Evolutionary conservation across 2,329 filamentous ascomycete genomes (phyloP).

Genomic region (Penicillium crustosum): DNA sequence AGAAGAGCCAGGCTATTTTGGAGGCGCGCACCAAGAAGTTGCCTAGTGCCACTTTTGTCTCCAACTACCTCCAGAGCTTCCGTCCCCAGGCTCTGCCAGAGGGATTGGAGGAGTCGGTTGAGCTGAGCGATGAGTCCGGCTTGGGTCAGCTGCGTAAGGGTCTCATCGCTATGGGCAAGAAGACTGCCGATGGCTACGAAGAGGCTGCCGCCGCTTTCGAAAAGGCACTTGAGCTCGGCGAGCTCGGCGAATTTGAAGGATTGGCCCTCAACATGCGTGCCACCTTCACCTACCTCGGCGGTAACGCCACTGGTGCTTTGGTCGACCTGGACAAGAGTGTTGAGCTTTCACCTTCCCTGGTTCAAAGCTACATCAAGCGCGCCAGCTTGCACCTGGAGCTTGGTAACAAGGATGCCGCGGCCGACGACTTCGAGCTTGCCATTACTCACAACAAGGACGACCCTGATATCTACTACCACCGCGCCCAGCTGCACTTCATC

Average conservation of each 20-base stretch:
- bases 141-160: slow-evolving; percentile 84
- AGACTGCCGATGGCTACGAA: slow-evolving; percentile 87
- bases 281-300: slow-evolving; percentile 89
- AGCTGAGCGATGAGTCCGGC: slow-evolving; percentile 74
- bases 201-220: slow-evolving; percentile 84
- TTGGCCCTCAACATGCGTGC: slow-evolving; percentile 95
- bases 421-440: slow-evolving; percentile 82
- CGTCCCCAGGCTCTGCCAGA: slow-evolving; percentile 74
- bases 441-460: slow-evolving; percentile 82
- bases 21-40: slow-evolving; percentile 78
- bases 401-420: slow-evolving; percentile 82
- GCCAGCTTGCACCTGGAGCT: slow-evolving; percentile 97
- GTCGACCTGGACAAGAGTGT: slow-evolving; percentile 89
- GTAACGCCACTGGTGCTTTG: slow-evolving; percentile 80
- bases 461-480: slow-evolving; percentile 98
- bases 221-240: slow-evolving; percentile 77
- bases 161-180: slow-evolving; percentile 75
- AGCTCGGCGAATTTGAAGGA: slow-evolving; percentile 79
- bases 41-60: slow-evolving; percentile 93
- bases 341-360: slow-evolving; percentile 80
- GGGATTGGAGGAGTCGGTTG: slow-evolving; percentile 78
- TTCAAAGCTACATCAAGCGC: slow-evolving; percentile 97
- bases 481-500: slow-evolving; percentile 97
- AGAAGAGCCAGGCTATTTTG: slow-evolving; percentile 88
- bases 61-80: slow-evolving; percentile 99